Percentiles rank a stretch among this genome's conserved stretches.
phyloP scores from a whole-genome alignment of 148 eudicot species.

The Fagopyrum esculentum region DNA sequence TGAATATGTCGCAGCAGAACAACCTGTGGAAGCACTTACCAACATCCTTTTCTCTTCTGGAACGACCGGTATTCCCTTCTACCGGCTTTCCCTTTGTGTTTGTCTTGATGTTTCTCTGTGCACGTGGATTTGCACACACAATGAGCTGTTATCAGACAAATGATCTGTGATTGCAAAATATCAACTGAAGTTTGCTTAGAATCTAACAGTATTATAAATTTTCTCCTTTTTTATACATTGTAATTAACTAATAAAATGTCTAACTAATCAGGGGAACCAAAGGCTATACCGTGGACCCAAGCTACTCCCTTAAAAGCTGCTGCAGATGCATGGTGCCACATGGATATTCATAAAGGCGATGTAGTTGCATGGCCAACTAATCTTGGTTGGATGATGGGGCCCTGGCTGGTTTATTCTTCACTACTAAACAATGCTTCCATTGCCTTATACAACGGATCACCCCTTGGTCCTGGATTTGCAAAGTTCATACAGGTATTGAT shows the following conservation, averaged over 20 bases:
- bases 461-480: slow-evolving; percentile 82
- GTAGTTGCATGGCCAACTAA: slow-evolving; percentile 95
- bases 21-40: slow-evolving; percentile 60
- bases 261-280: slow-evolving; percentile 65
- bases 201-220: not conserved
- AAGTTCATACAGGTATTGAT: slow-evolving; percentile 76
- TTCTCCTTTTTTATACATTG: not conserved
- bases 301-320: slow-evolving; percentile 85
- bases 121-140: not conserved
- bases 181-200: not conserved
- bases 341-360: slow-evolving; percentile 75
- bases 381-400: slow-evolving; percentile 99
- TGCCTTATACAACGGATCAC: slow-evolving; percentile 89
- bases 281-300: slow-evolving; percentile 96
- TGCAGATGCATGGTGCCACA: slow-evolving; percentile 95
- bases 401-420: slow-evolving; percentile 89
- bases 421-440: slow-evolving; percentile 74
- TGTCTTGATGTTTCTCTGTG: not conserved
- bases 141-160: not conserved
- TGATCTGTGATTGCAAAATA: not conserved
- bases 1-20: slow-evolving; percentile 59
- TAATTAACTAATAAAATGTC: not conserved
- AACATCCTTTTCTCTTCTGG: slow-evolving; percentile 97
- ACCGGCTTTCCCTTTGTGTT: not conserved
- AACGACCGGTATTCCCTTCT: slow-evolving; percentile 62